Base-by-base conservation (phyloP, 345 rosid species). In the Turritis glabra region DNA sequence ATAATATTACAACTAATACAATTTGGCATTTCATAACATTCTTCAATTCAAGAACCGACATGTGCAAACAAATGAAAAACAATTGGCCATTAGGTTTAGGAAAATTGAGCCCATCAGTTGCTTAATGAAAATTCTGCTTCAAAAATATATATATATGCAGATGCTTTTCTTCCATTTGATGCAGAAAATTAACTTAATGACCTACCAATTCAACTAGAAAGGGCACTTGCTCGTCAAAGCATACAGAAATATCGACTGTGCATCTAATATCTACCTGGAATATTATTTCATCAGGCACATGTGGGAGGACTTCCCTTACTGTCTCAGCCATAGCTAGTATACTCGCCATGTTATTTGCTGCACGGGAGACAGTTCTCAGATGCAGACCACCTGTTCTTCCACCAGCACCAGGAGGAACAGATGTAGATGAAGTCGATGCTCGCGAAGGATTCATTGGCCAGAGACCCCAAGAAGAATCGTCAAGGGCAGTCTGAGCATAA, bases 221-320 rank as follows among this genome's bases (percentile, higher is more conserved):
- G n/a, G 52, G 33, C 22, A 2, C 32, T 1, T 52, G 14, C 21
- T 23, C 33, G 5, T 61, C 46, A 35, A 58, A 61, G 70, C 13
- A 46, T 12, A 44, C 67, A 22, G 33, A 67, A 37, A 35, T 54
- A 32, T 7, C 2, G 2, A 73, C n/a, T 62, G 3, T 21, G 32
- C 21, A 52, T 63, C 18, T 32, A 37, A 65, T 32, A 37, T 8
- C 5, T 75, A 93, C 96, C 96, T 87, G 88, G 50, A 86, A 82
- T 70, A 90, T 89, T 40, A 89, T 55, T 79, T 93, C 95, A 68
- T 86, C 88, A 1, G 95, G 89, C 64, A 92, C 64, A 33, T 88
- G 91, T 29, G 93, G 98, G 72, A 89, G 66, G 85, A 90, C 88
- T 78, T 90, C 95, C 32, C 86, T 79, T 18, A 90, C 96, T 37